phyloP scores from a whole-genome alignment of 2,329 filamentous ascomycete species.

The Simplicillium aogashimaense region DNA sequence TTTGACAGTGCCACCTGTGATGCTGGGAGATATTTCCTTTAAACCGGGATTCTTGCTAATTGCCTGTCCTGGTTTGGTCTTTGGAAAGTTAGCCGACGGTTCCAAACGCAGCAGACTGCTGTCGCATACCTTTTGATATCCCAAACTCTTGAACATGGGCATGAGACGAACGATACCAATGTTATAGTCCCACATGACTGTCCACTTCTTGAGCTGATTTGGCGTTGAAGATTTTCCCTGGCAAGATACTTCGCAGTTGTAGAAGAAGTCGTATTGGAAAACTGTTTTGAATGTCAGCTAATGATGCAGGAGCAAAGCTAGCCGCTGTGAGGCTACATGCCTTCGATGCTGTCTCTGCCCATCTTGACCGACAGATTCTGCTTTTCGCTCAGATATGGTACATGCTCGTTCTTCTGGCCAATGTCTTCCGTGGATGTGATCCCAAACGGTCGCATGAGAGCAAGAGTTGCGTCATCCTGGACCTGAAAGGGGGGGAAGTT shows the following conservation, averaged over 20 bases:
- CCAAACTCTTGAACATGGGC: slow-evolving; percentile 84
- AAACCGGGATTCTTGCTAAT: slow-evolving; percentile 69
- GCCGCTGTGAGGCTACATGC: slow-evolving; percentile 32
- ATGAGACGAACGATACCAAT: slow-evolving; percentile 89
- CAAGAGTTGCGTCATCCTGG: too few species aligned
- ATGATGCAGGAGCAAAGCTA: background rate
- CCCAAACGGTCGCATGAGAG: too few species aligned
- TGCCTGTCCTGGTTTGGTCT: slow-evolving; percentile 87
- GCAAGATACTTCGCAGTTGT: too few species aligned
- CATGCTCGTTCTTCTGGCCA: slow-evolving; percentile 56
- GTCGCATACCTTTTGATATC: slow-evolving; percentile 68
- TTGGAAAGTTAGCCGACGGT: slow-evolving; percentile 3
- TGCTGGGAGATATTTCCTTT: slow-evolving; percentile 83
- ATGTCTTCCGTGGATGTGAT: slow-evolving; percentile 28
- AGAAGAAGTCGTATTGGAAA: slow-evolving; percentile 72
- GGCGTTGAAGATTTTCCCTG: slow-evolving; percentile 51
- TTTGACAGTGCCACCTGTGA: slow-evolving; percentile 82
- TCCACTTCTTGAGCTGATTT: slow-evolving; percentile 56
- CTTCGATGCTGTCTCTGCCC: slow-evolving; percentile 78
- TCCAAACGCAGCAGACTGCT: background rate
- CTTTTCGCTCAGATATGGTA: slow-evolving; percentile 92
- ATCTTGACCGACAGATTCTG: slow-evolving; percentile 82
- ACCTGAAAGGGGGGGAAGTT: too few species aligned
- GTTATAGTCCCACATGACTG: slow-evolving; percentile 96
- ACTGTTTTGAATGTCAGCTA: slow-evolving; percentile 35